Evolutionary conservation across 441 rosid genomes (phyloP), one percentile per base, ranked within the genome.

Genomic region (Euphorbia neoarborescens): DNA sequence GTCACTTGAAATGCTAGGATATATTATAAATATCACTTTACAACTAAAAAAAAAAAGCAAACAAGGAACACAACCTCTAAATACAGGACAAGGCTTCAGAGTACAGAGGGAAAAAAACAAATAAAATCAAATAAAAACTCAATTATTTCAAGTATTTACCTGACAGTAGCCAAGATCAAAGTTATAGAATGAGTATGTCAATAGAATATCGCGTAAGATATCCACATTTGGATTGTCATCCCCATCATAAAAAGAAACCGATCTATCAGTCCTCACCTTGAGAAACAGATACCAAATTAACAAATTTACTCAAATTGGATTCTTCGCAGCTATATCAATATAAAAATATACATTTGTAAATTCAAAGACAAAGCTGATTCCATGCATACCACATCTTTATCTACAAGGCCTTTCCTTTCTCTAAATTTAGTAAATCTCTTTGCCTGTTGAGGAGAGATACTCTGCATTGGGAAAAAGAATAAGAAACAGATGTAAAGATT

Each of bases 81-180:
- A 66, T 30, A 14, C 22, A 62, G 54, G 20, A 62, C 50, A 12
- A 64, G 54, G 53, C 67, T 68, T 38, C 46, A 59, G 40, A 61
- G 67, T 25, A 25, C 11, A 66, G 37, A 46, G 34, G 62, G 75
- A 48, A 17, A 28, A n/a, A 13, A 20, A 14, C 8, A 24, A 51
- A 50, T 34, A 12, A 22, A 57, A 24, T 40, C 14, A 44, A 44
- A 8, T 13, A 4, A 44, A 32, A 32, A 32, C 1, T 8, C 13
- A 68, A 48, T 51, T 9, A 60, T 15, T 57, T 27, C 1, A 65
- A 53, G 70, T 28, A 66, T 70, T 74, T 81, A 92, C 99, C 97
- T 95, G 99, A 84, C 99, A 92, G 81, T 95, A 95, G 71, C 99
- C 97, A 53, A 95, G 95, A 82, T 95, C 99, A 57, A 95, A 95